phyloP scores from a whole-genome alignment of 352 stramenopile genomes.

The Globisporangium lucens region DNA sequence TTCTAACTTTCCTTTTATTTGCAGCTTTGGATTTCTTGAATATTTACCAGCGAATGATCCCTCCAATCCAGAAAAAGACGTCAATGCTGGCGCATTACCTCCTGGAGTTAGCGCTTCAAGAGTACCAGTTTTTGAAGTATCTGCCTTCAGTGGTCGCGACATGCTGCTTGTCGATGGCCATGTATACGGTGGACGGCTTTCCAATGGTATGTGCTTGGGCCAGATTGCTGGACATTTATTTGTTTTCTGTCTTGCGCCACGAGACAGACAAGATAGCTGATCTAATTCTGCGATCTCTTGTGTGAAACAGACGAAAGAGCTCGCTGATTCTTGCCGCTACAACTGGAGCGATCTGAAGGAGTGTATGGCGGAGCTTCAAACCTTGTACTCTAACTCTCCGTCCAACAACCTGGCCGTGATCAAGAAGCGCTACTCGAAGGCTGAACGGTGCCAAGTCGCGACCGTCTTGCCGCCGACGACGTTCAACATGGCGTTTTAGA shows the following conservation, averaged over 20 bases:
- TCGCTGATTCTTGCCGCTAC: conserved; percentile 79
- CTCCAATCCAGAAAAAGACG: conserved; percentile 79
- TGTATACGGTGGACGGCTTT: conserved; percentile 82
- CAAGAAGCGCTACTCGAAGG: conserved; percentile 88
- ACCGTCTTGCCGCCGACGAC: conserved; percentile 61
- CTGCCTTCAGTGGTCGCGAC: conserved; percentile 81
- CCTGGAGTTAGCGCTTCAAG: conserved; percentile 82
- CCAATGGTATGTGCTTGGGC: conserved; percentile 43
- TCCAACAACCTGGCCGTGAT: conserved; percentile 84
- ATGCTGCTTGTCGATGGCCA: conserved; percentile 82
- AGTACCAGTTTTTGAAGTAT: conserved; percentile 87
- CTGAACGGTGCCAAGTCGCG: conserved; percentile 77
- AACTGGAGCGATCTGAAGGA: conserved; percentile 73
- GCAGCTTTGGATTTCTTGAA: conserved; percentile 87
- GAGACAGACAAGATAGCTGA: background rate
- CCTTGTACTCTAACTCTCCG: conserved; percentile 75
- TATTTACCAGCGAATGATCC: conserved; percentile 88
- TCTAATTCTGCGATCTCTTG: background rate
- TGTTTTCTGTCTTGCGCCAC: background rate
- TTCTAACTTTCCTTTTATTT: conserved; percentile 9
- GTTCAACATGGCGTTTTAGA: conserved; percentile 85
- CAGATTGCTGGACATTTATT: background rate
- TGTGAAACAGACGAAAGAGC: conserved; percentile 60
- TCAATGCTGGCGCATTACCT: conserved; percentile 89
- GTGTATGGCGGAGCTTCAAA: conserved; percentile 81